phyloP scores from a whole-genome alignment of 352 stramenopile genomes.

The Phytophthora chlamydospora region DNA sequence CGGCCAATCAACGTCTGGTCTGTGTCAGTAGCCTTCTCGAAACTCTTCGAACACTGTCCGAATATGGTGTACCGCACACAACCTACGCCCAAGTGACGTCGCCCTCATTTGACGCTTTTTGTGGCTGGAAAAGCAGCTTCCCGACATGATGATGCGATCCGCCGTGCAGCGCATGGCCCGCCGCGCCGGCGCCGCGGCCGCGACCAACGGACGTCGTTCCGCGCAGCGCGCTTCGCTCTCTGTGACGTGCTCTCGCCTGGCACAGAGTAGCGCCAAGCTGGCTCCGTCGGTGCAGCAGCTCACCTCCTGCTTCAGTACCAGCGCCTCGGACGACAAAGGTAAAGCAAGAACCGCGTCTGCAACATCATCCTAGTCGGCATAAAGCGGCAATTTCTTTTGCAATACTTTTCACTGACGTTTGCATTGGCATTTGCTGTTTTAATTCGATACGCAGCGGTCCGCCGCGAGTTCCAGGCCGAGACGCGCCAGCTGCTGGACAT shows the following conservation, averaged over 20 bases:
- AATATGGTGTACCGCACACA: constrained; percentile 18
- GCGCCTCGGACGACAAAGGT: constrained; percentile 49
- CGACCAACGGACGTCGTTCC: constrained; percentile 20
- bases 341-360: background rate
- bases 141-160: constrained; percentile 56
- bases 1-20: background rate
- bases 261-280: constrained; percentile 34
- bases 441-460: constrained; percentile 45
- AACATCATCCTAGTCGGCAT: background rate
- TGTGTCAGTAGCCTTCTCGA: background rate
- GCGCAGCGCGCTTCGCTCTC: constrained; percentile 18
- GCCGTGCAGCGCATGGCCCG: constrained; percentile 49
- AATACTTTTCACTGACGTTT: constrained; percentile 5
- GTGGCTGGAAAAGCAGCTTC: constrained; percentile 30
- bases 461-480: constrained; percentile 95
- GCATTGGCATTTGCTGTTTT: constrained; percentile 1
- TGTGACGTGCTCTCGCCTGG: constrained; percentile 10
- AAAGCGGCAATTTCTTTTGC: background rate
- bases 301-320: constrained; percentile 44
- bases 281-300: constrained; percentile 44
- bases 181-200: constrained; percentile 25
- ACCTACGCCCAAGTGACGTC: constrained; percentile 2
- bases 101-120: constrained; percentile 27
- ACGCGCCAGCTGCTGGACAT: constrained; percentile 96
- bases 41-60: background rate